phyloP scores from a whole-genome alignment of 73 alveolate genomes.

The Urostyla sp. region DNA sequence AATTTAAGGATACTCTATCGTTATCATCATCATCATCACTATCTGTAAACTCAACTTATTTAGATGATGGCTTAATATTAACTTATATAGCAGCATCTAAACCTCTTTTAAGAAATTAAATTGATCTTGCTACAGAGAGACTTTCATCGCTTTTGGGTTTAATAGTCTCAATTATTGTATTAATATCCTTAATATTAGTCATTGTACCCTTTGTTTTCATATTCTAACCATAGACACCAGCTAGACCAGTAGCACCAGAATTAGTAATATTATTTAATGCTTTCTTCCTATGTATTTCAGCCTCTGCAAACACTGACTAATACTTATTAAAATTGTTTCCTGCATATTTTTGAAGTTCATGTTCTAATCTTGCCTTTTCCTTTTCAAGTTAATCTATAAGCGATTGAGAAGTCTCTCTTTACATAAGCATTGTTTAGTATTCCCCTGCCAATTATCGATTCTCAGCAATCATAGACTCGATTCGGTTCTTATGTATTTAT shows the following conservation, averaged over 20 bases:
- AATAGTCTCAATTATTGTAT: neutral
- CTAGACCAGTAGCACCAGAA: constrained; percentile 24
- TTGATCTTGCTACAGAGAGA: neutral
- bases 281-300: constrained; percentile 34
- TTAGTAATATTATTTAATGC: constrained; percentile 34
- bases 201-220: constrained; percentile 38
- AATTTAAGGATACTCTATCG: neutral
- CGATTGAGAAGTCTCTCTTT: no score
- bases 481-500: no score
- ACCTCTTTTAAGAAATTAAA: neutral
- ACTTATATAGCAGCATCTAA: neutral
- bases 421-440: no score
- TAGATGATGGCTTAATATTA: neutral
- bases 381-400: constrained; percentile 32
- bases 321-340: constrained; percentile 12
- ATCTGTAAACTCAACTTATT: neutral
- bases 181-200: constrained; percentile 43
- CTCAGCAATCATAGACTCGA: no score
- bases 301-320: constrained; percentile 39
- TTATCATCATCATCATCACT: neutral
- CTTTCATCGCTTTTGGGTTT: constrained; percentile 1
- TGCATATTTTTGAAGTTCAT: constrained; percentile 14
- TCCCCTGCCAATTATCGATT: no score
- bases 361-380: constrained; percentile 25
- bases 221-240: constrained; percentile 8